Evolutionary conservation across 805 yeast species (phyloP).

Genomic region (Hanseniaspora thailandica): DNA sequence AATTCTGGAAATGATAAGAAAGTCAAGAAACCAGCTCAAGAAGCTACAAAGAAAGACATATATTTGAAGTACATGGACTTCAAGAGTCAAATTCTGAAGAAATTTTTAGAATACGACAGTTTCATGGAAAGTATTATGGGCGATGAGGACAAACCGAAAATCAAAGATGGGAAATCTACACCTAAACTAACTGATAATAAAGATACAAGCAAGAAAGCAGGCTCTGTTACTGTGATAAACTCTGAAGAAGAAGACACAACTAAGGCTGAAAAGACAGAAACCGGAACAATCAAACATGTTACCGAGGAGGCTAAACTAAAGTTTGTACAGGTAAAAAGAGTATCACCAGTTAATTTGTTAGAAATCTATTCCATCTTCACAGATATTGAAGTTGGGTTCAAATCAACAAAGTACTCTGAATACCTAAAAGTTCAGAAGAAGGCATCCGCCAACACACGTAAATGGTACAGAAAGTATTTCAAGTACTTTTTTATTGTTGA

Average conservation of each 20-base stretch:
- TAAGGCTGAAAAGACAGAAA: not conserved
- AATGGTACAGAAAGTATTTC: constrained; percentile 14
- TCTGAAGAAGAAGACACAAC: not conserved
- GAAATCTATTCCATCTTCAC: constrained; percentile 8
- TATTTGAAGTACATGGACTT: constrained; percentile 4
- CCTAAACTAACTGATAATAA: too few relatives aligned
- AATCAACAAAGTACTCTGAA: constrained; percentile 8
- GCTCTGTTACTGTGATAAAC: not conserved
- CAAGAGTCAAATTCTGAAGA: not conserved
- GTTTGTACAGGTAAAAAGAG: constrained; percentile 3
- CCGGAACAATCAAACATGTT: constrained; percentile 2
- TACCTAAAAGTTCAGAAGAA: not conserved
- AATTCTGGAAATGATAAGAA: not conserved
- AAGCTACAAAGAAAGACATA: not conserved
- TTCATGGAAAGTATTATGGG: constrained; percentile 2
- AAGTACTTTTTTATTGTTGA: constrained; percentile 11
- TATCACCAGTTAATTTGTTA: constrained; percentile 1
- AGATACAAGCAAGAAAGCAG: not conserved
- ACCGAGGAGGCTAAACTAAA: not conserved
- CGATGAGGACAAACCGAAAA: not conserved
- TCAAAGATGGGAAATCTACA: too few relatives aligned
- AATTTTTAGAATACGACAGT: constrained; percentile 5
- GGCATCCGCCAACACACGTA: constrained; percentile 10
- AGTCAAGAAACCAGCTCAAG: not conserved
- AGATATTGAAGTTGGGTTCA: constrained; percentile 1